Percentiles rank a stretch among this genome's conserved stretches.
Evolutionary conservation across 2,329 filamentous ascomycete species (phyloP).

Genomic region (Trichoderma citrinoviride): DNA sequence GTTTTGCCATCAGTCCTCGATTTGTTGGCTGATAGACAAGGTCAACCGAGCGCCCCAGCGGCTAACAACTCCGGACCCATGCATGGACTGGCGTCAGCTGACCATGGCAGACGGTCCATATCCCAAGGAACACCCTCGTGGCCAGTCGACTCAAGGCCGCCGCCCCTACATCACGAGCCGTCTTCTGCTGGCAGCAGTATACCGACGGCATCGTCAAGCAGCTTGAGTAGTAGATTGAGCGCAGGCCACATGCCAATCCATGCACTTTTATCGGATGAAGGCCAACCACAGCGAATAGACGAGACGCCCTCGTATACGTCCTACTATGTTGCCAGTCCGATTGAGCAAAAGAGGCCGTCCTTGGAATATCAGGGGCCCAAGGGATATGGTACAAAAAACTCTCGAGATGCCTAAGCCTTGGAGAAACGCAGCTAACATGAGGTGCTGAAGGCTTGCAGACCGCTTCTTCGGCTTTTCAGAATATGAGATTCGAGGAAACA

Average conservation of each 20-base stretch:
- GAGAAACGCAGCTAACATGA: conserved; percentile 31
- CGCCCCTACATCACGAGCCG: conserved; percentile 46
- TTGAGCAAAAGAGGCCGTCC: conserved; percentile 26
- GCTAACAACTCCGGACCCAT: background rate
- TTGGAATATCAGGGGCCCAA: conserved; percentile 30
- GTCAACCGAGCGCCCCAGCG: conserved; percentile 4
- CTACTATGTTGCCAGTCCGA: conserved; percentile 29
- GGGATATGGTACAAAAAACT: conserved; percentile 38
- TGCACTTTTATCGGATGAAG: conserved; percentile 47
- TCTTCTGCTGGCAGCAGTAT: conserved; percentile 45
- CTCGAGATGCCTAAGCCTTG: conserved; percentile 21
- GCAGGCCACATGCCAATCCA: conserved; percentile 56
- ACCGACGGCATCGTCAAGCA: conserved; percentile 40
- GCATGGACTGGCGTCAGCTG: conserved; percentile 32
- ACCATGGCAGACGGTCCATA: conserved; percentile 31
- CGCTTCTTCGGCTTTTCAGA: conserved; percentile 34
- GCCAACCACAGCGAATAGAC: conserved; percentile 24
- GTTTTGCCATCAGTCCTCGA: conserved; percentile 49
- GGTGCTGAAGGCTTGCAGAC: conserved; percentile 35
- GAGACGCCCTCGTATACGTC: conserved; percentile 23
- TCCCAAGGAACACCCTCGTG: conserved; percentile 32
- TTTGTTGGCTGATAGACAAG: conserved; percentile 42
- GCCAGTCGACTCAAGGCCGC: conserved; percentile 36
- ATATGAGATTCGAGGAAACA: conserved; percentile 33
- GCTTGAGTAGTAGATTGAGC: conserved; percentile 42